Conservation (phyloP, 768 basidiomycete species). For the Vararia minispora region DNA sequence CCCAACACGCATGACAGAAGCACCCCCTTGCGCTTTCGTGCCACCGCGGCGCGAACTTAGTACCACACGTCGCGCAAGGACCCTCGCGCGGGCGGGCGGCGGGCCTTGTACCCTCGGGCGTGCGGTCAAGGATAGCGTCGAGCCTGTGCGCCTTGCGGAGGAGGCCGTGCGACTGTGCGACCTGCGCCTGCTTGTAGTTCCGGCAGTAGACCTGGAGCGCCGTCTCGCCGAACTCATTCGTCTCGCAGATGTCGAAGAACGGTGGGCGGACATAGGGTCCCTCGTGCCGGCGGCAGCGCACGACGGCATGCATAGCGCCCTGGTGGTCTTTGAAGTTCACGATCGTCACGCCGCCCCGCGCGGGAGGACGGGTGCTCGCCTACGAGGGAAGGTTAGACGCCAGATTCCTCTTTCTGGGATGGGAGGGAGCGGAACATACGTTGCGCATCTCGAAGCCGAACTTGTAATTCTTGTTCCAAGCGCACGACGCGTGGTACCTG, state of each 20-base stretch:
- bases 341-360: conserved; percentile 52
- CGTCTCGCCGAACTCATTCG: conserved; percentile 77
- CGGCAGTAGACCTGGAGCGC: conserved; percentile 82
- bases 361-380: too few species aligned
- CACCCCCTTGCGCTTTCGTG: too few species aligned
- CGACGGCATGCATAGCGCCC: conserved; percentile 12
- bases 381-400: not conserved
- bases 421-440: conserved; percentile 30
- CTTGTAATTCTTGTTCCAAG: conserved; percentile 71
- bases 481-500: conserved; percentile 84
- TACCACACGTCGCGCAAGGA: too few species aligned
- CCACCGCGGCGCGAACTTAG: too few species aligned
- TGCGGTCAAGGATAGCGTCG: conserved; percentile 63
- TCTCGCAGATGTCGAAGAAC: conserved; percentile 78
- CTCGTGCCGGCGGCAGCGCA: conserved; percentile 14
- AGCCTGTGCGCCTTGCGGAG: conserved; percentile 84
- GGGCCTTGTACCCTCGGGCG: too few species aligned
- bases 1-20: too few species aligned
- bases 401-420: not conserved
- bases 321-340: conserved; percentile 62
- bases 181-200: conserved; percentile 70
- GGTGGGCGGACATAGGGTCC: conserved; percentile 37
- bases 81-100: too few species aligned
- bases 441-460: conserved; percentile 92
- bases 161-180: conserved; percentile 68